Base-by-base conservation (phyloP, 2,329 filamentous ascomycete genomes). In the Fusarium musae region DNA sequence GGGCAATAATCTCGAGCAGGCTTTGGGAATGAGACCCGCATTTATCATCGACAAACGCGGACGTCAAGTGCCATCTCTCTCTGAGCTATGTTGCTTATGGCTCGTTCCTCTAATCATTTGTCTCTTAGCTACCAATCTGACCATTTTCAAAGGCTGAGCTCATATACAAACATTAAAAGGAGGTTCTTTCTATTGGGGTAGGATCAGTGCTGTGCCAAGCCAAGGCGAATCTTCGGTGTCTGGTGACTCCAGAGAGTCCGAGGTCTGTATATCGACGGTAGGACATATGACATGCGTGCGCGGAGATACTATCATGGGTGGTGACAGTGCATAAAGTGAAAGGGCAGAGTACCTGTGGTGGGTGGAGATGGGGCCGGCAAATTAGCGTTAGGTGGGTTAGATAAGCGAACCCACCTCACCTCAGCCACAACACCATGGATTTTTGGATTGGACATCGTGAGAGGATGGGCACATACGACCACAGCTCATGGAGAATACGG, bases 401-500 rank as follows among this genome's bases (percentile, higher is more conserved):
- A 5, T 32, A 34, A 50, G 30, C 47, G 32, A 13, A 2, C 10
- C 46, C 36, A 60, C 37, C 16, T 54, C 21, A 26, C 26, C 26
- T 26, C 26, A 42, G 36, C 36, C 47, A 23, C 58, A 63, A 63
- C 53, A 47, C 53, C 60, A 63, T 21, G 28, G 5, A 37, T 17
- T 47, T 42, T n/a, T 59, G 8, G 3, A 0, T 9, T 6, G 28
- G 21, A 21, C 15, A 39, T 16, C 11, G 13, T 12, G 42, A 4
- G 11, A 4, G 0, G 3, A 19, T 9, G 4, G 10, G 21, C 12
- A 63, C 60, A 63, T 63, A 63, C 54, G 60, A 60, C 60, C 60
- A 63, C 16, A 63, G 60, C 54, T 63, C 54, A 30, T 26, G 54
- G 54, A 60, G 11, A 63, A 60, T 60, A 63, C 60, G 54, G 60